Base-by-base conservation (phyloP, 1,284 basidiomycete genomes). In the Ganoderma multipileum region DNA sequence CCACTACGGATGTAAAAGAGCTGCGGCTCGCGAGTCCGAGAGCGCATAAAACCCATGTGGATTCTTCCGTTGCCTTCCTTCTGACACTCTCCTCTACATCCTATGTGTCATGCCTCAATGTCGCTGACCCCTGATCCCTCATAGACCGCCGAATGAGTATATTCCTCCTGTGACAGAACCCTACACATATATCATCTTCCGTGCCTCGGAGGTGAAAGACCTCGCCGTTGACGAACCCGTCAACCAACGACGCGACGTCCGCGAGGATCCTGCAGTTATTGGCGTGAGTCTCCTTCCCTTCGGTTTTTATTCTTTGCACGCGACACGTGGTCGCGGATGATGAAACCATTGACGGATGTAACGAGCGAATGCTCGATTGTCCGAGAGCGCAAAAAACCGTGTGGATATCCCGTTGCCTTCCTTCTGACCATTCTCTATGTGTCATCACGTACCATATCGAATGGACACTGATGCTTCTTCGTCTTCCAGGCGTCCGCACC, bases 131-230 rank as follows among this genome's bases (percentile, higher is more conserved):
- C 64, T 69, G 59, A 54, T 61, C 41, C 65, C 38, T 20, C 64
- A 42, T 74, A 93, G 92, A 73, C 91, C 91, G 16, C 86, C 88
- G 47, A 81, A 85, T 50, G 89, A 93, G 76, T 94, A 89, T 79
- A 93, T 93, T 65, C 90, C 92, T 4, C 92, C 92, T 0, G 89
- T 90, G 52, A 87, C 88, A 78, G 90, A 92, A 70, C 92, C 92
- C 0, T 94, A 93, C 78, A 85, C 90, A 72, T 93, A 92, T 79
- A 93, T 94, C 80, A 92, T 94, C 71, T 94, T 94, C 82, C 91
- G 91, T 69, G 92, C 92, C 14, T 92, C 91, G 8, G 92, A 94
- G 79, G 92, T 94, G 71, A 94, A 94, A 74, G 92, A 94, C 75
- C 83, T 94, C 23, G 85, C 91, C 36, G 91, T 94, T 16, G 92